Evolutionary conservation across 179 eudicot species (phyloP).

Genomic region (Beta corolliflora): DNA sequence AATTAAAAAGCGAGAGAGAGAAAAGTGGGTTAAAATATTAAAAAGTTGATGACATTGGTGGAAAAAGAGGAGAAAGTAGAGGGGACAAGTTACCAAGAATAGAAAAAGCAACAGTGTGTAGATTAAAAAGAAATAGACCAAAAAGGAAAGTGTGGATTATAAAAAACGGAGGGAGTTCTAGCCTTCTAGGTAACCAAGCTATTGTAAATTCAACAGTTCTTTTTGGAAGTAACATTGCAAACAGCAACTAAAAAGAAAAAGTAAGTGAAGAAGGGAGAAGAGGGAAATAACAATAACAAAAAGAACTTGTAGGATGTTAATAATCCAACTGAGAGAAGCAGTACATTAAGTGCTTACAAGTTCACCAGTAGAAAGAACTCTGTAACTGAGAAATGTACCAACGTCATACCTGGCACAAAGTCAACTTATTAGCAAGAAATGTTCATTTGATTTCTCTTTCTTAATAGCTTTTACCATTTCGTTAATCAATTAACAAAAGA

Average conservation of each 20-base stretch:
- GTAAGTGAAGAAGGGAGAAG: not conserved
- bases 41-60: no score
- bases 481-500: slow-evolving; percentile 1
- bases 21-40: no score
- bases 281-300: not conserved
- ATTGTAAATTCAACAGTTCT: not conserved
- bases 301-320: not conserved
- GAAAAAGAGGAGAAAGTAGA: no score
- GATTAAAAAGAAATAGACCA: no score
- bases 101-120: no score
- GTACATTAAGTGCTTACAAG: slow-evolving; percentile 56
- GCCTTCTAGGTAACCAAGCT: not conserved
- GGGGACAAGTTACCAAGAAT: no score
- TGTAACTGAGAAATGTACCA: slow-evolving; percentile 64
- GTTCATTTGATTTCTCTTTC: not conserved
- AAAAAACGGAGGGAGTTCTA: no score
- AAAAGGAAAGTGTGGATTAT: no score
- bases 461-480: not conserved
- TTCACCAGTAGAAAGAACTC: slow-evolving; percentile 61
- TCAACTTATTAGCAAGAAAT: slow-evolving; percentile 12
- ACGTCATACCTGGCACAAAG: slow-evolving; percentile 79
- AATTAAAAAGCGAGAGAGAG: no score
- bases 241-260: not conserved
- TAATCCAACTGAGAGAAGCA: slow-evolving; percentile 8
- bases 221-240: not conserved